phyloP scores from a whole-genome alignment of 176 grass and related monocot genomes.

The Leersia perrieri region DNA sequence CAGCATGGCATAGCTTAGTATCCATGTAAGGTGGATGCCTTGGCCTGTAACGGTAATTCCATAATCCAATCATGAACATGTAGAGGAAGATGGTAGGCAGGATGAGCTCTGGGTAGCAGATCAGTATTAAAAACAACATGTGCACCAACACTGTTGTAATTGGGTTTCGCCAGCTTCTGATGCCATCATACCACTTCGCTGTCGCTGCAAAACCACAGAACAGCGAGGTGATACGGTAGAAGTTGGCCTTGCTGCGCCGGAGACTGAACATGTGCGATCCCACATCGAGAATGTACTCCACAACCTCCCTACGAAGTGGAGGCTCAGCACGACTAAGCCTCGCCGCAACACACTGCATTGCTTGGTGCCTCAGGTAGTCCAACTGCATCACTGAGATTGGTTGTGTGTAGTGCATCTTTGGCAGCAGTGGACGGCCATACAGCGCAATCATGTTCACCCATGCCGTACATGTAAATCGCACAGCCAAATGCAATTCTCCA shows the following conservation, averaged over 20 bases:
- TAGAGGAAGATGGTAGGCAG: constrained; percentile 91
- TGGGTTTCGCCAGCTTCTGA: constrained; percentile 88
- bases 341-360: constrained; percentile 65
- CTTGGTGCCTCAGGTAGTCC: constrained; percentile 77
- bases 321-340: constrained; percentile 83
- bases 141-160: constrained; percentile 79
- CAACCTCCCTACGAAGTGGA: constrained; percentile 68
- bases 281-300: constrained; percentile 94
- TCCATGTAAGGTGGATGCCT: constrained; percentile 90
- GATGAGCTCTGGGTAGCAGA: constrained; percentile 93
- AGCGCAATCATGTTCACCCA: constrained; percentile 90
- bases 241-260: constrained; percentile 92
- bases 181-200: constrained; percentile 69
- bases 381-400: constrained; percentile 73
- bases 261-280: constrained; percentile 96
- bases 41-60: constrained; percentile 81
- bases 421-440: constrained; percentile 76
- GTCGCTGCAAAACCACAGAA: constrained; percentile 55
- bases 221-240: constrained; percentile 73
- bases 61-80: constrained; percentile 84
- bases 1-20: constrained; percentile 80
- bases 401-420: constrained; percentile 92
- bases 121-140: constrained; percentile 81
- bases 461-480: constrained; percentile 88
- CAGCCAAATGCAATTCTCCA: constrained; percentile 80